Base-by-base conservation (phyloP, 2,329 filamentous ascomycete species). In the Paraconiothyrium brasiliense region DNA sequence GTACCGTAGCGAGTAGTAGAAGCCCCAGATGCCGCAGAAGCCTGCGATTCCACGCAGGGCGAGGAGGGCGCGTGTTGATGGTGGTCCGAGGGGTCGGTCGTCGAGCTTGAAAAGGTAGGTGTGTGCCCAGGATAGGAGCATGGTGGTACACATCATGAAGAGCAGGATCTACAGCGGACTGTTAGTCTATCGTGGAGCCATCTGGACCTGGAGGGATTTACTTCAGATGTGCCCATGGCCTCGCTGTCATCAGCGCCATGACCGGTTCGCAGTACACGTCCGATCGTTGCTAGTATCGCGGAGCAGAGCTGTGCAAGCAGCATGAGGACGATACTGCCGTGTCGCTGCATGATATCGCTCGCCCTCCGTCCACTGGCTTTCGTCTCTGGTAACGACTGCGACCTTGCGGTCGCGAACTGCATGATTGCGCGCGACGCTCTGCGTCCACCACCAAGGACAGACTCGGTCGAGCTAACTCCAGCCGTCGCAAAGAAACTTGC, bases 261-360 rank as follows among this genome's bases (percentile, higher is more conserved):
- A 2, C 54, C 54, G 5, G 54, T 56, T n/a, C 54, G 54, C n/a
- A 56, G 54, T 2, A 56, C 16, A 6, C 54, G 54, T 5, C 30
- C 54, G 32, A 56, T 56, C 30, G 54, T 56, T 4, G 54, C 27
- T 4, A 56, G 54, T 4, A 56, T 48, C 1, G 54, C 54, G 20
- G 54, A 56, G 43, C 30, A 30, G 13, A 56, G 20, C 32, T 56
- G 54, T 2, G 54, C 54, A 11, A 43, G 22, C 3, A 56, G 54
- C 54, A 56, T 56, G n/a, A 56, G 54, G 13, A 37, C 32, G 27
- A 56, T 48, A 43, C 54, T 47, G 30, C 43, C 43, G 32, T 56
- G 54, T 10, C 54, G 27, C 8, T 56, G 43, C 30, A 56, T 37
- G 14, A 46, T 13, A 14, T 22, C 24, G 24, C 14, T 13, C 7